Percentiles rank a stretch among this genome's conserved stretches.
Evolutionary conservation across 75 land plant genomes (phyloP).

Genomic region (Azolla pinnata): DNA sequence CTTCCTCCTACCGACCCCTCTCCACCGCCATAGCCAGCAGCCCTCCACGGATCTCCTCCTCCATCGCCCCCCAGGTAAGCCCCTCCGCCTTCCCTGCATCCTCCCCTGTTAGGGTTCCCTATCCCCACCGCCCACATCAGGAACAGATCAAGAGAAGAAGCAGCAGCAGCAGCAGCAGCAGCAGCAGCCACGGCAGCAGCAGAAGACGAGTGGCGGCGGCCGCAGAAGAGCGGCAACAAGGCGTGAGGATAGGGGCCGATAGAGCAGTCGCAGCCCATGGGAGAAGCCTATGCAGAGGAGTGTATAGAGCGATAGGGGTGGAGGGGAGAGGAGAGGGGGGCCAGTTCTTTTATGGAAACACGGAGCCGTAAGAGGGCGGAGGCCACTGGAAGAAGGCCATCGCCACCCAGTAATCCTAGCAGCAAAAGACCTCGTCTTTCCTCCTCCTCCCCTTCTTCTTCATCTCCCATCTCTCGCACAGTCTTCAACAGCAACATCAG

Average conservation of each 20-base stretch:
- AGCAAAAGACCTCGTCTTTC: constrained; percentile 6
- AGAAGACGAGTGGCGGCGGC: no score
- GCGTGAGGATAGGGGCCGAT: no score
- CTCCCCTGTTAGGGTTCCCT: background rate
- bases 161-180: no score
- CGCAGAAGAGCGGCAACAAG: no score
- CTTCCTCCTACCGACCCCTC: background rate
- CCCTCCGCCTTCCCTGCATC: background rate
- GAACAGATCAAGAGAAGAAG: background rate
- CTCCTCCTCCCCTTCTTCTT: constrained; percentile 17
- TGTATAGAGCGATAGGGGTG: no score
- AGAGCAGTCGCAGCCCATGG: no score
- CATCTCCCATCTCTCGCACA: constrained; percentile 17
- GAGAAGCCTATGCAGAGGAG: no score
- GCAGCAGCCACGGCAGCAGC: no score
- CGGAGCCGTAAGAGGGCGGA: constrained; percentile 99
- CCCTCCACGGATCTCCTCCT: background rate
- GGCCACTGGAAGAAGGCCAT: constrained; percentile 76
- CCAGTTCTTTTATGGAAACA: constrained; percentile 80
- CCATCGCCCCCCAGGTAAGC: background rate
- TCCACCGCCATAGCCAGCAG: background rate
- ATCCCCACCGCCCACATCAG: background rate
- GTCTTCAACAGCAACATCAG: constrained; percentile 12
- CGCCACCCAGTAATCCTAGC: constrained; percentile 10
- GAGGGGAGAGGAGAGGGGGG: constrained; percentile 15